These are phyloP conservation scores for Xylaria grammica DNA, from an alignment of 495 filamentous ascomycete species.

Conservation along the genomic window DNA sequence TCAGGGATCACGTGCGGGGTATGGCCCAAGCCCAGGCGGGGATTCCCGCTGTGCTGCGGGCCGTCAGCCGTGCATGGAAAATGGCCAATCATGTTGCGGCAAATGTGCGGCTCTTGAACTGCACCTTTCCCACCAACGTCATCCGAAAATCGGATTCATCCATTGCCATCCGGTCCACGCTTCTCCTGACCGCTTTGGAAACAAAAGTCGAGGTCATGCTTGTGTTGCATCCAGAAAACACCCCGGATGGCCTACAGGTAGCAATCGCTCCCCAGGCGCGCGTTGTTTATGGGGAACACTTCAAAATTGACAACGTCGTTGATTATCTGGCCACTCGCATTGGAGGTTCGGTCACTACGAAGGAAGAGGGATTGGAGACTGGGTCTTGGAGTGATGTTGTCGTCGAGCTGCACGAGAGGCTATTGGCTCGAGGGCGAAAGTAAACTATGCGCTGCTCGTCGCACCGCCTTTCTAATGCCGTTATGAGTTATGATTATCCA, in stretches of 20 bases:
- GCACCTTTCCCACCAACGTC: conserved; percentile 59
- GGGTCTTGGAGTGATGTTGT: conserved; percentile 62
- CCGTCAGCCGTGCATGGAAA: conserved; percentile 66
- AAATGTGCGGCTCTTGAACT: conserved; percentile 59
- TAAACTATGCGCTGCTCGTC: conserved; percentile 3
- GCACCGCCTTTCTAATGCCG: conserved; percentile 3
- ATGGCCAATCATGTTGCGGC: conserved; percentile 56
- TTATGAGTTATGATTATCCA: conserved; percentile 41
- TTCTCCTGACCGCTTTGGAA: conserved; percentile 62
- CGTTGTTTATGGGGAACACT: conserved; percentile 71
- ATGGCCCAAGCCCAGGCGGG: conserved; percentile 50
- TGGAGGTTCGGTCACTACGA: conserved; percentile 43
- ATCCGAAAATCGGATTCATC: conserved; percentile 61
- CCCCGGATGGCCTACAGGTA: conserved; percentile 48
- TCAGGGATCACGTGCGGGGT: conserved; percentile 61
- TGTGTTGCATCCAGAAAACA: conserved; percentile 31
- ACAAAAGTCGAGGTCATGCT: conserved; percentile 66
- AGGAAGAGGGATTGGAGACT: conserved; percentile 34
- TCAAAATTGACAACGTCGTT: conserved; percentile 65
- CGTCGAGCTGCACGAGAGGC: conserved; percentile 58
- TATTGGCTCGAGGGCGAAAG: conserved; percentile 62
- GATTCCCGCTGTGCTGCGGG: conserved; percentile 58
- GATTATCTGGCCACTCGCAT: conserved; percentile 61
- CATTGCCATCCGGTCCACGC: conserved; percentile 54
- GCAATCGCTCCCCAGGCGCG: conserved; percentile 49